Conservation (phyloP, 495 filamentous ascomycete genomes). For the Coniosporium apollinis region DNA sequence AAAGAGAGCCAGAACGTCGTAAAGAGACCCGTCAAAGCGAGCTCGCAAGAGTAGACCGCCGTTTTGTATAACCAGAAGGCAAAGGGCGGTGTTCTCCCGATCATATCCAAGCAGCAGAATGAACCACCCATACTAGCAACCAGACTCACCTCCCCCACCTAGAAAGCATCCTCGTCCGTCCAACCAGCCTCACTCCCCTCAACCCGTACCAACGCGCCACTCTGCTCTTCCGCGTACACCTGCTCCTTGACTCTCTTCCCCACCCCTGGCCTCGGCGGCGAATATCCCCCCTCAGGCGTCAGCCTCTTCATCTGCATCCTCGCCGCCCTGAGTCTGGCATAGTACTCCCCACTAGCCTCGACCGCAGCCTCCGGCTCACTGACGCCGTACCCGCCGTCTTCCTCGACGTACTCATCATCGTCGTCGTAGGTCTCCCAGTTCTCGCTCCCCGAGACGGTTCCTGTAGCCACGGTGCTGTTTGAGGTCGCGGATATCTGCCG, state of each 20-base stretch:
- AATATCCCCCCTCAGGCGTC: constrained; percentile 38
- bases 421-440: constrained; percentile 94
- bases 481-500: constrained; percentile 13
- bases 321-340: constrained; percentile 48
- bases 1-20: too few relatives aligned
- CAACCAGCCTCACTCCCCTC: constrained; percentile 27
- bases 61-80: too few relatives aligned
- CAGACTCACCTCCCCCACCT: constrained; percentile 2
- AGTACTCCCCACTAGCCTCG: constrained; percentile 60
- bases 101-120: too few relatives aligned
- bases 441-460: constrained; percentile 59
- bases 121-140: too few relatives aligned
- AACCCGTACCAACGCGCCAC: constrained; percentile 14
- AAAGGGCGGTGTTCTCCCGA: too few relatives aligned
- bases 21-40: too few relatives aligned
- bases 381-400: too few relatives aligned
- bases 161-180: constrained; percentile 26
- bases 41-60: too few relatives aligned
- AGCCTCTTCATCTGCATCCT: constrained; percentile 31
- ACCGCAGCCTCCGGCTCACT: constrained; percentile 38
- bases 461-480: constrained; percentile 15
- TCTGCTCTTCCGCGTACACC: constrained; percentile 15
- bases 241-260: constrained; percentile 12
- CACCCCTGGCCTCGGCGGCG: constrained; percentile 24
- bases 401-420: constrained; percentile 31